Evolutionary conservation across 1,284 basidiomycete species (phyloP).

Genomic region (Cryptococcus maquisensis): DNA sequence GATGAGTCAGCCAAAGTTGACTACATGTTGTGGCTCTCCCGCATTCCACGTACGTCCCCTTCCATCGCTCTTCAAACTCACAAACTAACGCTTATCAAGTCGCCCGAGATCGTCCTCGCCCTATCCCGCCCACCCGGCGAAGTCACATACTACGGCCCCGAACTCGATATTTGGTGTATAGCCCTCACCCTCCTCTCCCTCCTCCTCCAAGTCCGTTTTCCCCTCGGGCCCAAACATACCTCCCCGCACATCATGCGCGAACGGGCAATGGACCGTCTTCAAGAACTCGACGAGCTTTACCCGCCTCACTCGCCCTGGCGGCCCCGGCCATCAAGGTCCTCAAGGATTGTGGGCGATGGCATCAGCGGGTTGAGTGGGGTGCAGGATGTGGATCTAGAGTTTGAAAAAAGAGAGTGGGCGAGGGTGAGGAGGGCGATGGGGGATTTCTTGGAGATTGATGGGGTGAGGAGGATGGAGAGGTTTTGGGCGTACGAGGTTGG

Average conservation of each 20-base stretch:
- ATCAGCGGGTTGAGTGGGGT: not conserved
- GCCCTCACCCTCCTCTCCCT: slow-evolving; percentile 55
- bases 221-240: slow-evolving; percentile 53
- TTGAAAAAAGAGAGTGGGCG: slow-evolving; percentile 31
- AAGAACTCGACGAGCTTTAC: slow-evolving; percentile 47
- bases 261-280: slow-evolving; percentile 50
- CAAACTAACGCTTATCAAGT: slow-evolving; percentile 29
- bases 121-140: slow-evolving; percentile 52
- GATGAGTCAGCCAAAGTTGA: slow-evolving; percentile 54
- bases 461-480: slow-evolving; percentile 49
- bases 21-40: slow-evolving; percentile 56
- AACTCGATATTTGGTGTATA: slow-evolving; percentile 58
- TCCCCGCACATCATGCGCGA: slow-evolving; percentile 51
- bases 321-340: not conserved
- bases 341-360: not conserved
- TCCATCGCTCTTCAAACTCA: not conserved
- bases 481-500: slow-evolving; percentile 49
- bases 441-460: slow-evolving; percentile 52
- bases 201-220: slow-evolving; percentile 53
- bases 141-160: slow-evolving; percentile 53
- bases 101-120: slow-evolving; percentile 55
- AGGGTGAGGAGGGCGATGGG: slow-evolving; percentile 48
- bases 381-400: slow-evolving; percentile 17
- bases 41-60: slow-evolving; percentile 48
- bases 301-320: slow-evolving; percentile 35